These are phyloP conservation scores for Trametes elegans DNA, from an alignment of 768 basidiomycete genomes.

Conservation along the genomic window DNA sequence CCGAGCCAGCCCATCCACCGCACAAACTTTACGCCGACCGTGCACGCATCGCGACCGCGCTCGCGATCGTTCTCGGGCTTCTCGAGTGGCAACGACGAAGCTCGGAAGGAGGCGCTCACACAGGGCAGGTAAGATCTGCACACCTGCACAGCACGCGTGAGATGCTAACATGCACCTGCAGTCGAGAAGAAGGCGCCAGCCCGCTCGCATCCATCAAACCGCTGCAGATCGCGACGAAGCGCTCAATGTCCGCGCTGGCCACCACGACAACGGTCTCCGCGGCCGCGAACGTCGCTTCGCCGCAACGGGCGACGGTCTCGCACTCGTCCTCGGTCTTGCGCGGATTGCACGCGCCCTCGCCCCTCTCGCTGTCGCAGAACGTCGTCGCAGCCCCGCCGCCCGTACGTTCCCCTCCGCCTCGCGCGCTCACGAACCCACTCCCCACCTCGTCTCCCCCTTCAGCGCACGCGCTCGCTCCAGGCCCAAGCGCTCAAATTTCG, in stretches of 20 bases:
- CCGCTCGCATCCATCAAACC: constrained; percentile 9
- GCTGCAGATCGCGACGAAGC: constrained; percentile 20
- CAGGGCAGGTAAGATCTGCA: constrained; percentile 26
- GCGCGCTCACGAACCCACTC: constrained; percentile 16
- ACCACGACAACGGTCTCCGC: constrained; percentile 11
- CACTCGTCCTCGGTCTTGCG: constrained; percentile 21
- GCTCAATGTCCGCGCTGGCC: constrained; percentile 24
- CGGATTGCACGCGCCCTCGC: constrained; percentile 40
- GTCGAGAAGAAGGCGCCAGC: constrained; percentile 2
- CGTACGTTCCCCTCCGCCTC: constrained; percentile 19
- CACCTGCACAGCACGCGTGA: too few relatives aligned
- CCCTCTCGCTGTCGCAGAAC: constrained; percentile 43
- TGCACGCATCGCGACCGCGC: constrained; percentile 46
- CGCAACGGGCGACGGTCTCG: constrained; percentile 30
- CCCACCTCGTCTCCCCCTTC: constrained; percentile 16
- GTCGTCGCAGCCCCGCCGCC: constrained; percentile 20
- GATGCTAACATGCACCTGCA: background rate
- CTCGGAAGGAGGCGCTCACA: constrained; percentile 7
- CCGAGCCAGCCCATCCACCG: constrained; percentile 39
- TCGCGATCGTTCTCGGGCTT: constrained; percentile 80
- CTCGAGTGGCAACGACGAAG: constrained; percentile 33
- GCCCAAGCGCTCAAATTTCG: constrained; percentile 4
- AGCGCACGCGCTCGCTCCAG: constrained; percentile 17
- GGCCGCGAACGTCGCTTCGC: constrained; percentile 19
- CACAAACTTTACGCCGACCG: constrained; percentile 63